Conservation (phyloP, 371 early-diverging fungal genomes). For the Saksenaea oblongispora region DNA sequence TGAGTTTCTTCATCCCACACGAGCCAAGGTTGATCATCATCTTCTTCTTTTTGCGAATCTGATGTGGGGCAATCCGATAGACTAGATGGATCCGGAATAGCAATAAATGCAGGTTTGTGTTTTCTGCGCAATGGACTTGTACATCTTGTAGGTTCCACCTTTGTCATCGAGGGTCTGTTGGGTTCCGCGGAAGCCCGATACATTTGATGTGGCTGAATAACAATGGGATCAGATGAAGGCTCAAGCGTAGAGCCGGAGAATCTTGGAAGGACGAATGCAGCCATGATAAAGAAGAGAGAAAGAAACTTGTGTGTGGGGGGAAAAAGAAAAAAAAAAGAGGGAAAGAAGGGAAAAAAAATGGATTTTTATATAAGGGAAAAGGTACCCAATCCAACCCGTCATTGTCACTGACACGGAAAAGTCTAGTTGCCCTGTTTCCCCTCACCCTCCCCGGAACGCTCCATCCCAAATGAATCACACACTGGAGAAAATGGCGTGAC, state of each 20-base stretch:
- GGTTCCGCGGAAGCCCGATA: too few relatives aligned
- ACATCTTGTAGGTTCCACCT: neutral
- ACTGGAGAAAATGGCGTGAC: neutral
- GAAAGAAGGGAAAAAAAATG: neutral
- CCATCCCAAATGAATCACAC: neutral
- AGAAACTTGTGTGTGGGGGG: neutral
- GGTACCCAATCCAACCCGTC: too few relatives aligned
- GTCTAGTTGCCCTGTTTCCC: too few relatives aligned
- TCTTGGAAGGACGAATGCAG: constrained; percentile 1
- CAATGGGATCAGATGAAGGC: constrained; percentile 8
- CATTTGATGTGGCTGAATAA: constrained; percentile 5
- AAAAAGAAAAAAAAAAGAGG: neutral
- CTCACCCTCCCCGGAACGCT: neutral
- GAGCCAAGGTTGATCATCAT: neutral
- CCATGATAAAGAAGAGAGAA: neutral
- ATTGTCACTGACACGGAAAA: neutral
- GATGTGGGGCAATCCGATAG: neutral
- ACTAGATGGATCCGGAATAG: neutral
- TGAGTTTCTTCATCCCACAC: neutral
- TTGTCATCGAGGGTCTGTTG: neutral
- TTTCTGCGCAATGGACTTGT: neutral
- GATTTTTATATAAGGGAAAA: neutral
- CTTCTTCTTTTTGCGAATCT: neutral
- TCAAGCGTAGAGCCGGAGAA: constrained; percentile 9
- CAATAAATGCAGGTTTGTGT: neutral